Base-by-base conservation (phyloP, 2,329 filamentous ascomycete genomes). In the Talaromyces sp. region DNA sequence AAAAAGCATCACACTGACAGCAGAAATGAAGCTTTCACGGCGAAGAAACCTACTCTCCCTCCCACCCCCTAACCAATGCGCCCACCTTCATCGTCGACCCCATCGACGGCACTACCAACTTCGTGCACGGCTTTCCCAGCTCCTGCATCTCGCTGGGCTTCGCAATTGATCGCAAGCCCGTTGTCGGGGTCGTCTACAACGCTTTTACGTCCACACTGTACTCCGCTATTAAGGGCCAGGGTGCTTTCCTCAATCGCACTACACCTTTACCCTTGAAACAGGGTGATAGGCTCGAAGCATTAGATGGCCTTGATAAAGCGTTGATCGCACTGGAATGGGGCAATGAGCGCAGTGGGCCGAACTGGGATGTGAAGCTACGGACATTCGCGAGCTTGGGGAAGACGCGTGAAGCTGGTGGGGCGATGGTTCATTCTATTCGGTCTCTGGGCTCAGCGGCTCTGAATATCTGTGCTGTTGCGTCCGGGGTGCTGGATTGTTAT, bases 51-150 rank as follows among this genome's bases (percentile, higher is more conserved):
- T 88, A 88, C 75, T 77, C 83, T 57, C 82, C 84, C 1, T 81
- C 83, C 35, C 79, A 79, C 69, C 77, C 72, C n/a, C 78, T 89
- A 54, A 84, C 81, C 0, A 66, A 79, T 27, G 77, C 76, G 1
- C 86, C 86, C 3, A 88, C 86, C 3, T 88, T 89, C 76, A 80
- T 88, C 66, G 82, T 86, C 67, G 87, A 89, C 71, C 86, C 87
- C 5, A 88, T 89, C 60, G 87, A 89, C 73, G 87, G 87, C 60
- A 89, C 86, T 3, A 85, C 85, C 31, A 89, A 89, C 75, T 88
- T 89, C 68, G 84, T 88, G n/a, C 87, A 89, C 73, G 79, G 80
- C 24, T 82, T 86, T 71, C 84, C 84, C 1, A 86, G 85, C 71
- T 82, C 86, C 35, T 83, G 80, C 71, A 84, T 89, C 67, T 87